phyloP scores from a whole-genome alignment of 192 early-diverging fungal species.

The Backusella circina region DNA sequence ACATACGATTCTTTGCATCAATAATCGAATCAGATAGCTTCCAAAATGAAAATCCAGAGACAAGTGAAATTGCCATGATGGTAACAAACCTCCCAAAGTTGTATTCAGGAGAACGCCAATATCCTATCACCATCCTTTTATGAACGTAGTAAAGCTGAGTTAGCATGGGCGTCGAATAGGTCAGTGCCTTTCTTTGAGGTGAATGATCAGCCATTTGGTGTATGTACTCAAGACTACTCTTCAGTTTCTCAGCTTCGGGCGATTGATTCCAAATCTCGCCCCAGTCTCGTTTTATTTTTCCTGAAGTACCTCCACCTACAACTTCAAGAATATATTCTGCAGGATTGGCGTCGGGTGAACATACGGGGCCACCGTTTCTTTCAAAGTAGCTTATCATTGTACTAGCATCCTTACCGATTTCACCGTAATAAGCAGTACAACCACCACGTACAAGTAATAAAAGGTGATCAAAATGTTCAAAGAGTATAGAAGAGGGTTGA shows the following conservation, averaged over 20 bases:
- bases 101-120: slow-evolving; percentile 67
- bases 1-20: slow-evolving; percentile 56
- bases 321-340: slow-evolving; percentile 85
- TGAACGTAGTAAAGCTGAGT: slow-evolving; percentile 52
- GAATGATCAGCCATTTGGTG: slow-evolving; percentile 8
- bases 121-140: slow-evolving; percentile 58
- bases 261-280: slow-evolving; percentile 67
- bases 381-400: slow-evolving; percentile 74
- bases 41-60: slow-evolving; percentile 68
- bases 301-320: slow-evolving; percentile 60
- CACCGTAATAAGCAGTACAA: too few species aligned
- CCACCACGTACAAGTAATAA: too few species aligned
- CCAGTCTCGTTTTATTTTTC: slow-evolving; percentile 73
- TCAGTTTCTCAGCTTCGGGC: slow-evolving; percentile 36
- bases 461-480: slow-evolving; percentile 82
- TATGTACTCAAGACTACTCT: slow-evolving; percentile 52
- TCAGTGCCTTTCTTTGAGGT: slow-evolving; percentile 1
- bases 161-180: slow-evolving; percentile 18
- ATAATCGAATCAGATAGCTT: slow-evolving; percentile 46
- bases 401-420: slow-evolving; percentile 63
- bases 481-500: slow-evolving; percentile 80
- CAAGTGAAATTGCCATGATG: slow-evolving; percentile 46
- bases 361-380: slow-evolving; percentile 61
- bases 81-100: slow-evolving; percentile 56
- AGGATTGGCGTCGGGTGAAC: slow-evolving; percentile 65